Percentiles rank a stretch among this genome's conserved stretches.
These are phyloP conservation scores for Microascus cirrosus DNA, from an alignment of 2,329 filamentous ascomycete species.

Conservation along the genomic window DNA sequence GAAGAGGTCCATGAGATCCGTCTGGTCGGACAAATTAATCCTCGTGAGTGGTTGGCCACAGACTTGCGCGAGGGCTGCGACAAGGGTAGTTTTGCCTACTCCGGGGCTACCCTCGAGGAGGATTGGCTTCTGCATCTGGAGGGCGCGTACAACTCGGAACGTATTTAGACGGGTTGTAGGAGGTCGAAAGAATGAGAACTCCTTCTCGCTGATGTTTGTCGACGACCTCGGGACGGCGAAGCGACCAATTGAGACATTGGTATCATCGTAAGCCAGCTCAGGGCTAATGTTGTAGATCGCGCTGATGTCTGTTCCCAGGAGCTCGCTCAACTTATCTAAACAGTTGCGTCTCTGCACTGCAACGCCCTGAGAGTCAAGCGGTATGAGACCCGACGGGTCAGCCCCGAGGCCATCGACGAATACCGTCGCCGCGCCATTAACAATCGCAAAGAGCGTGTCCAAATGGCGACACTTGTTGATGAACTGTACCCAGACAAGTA, in stretches of 20 bases:
- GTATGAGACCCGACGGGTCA: slow-evolving; percentile 80
- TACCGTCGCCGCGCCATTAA: slow-evolving; percentile 90
- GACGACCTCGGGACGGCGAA: slow-evolving; percentile 51
- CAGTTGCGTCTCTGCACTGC: slow-evolving; percentile 62
- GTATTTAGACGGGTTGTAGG: slow-evolving; percentile 84
- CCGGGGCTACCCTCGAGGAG: slow-evolving; percentile 94
- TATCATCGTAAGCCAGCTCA: slow-evolving; percentile 40
- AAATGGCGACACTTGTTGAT: slow-evolving; percentile 54
- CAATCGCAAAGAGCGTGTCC: slow-evolving; percentile 28
- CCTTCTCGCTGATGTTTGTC: slow-evolving; percentile 7
- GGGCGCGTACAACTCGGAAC: slow-evolving; percentile 79
- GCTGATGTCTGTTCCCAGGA: slow-evolving; percentile 53
- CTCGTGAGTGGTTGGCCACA: slow-evolving; percentile 76
- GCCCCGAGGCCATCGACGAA: slow-evolving; percentile 93
- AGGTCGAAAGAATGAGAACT: slow-evolving; percentile 67
- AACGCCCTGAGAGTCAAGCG: slow-evolving; percentile 59
- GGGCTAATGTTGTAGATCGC: slow-evolving; percentile 55
- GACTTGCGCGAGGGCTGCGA: slow-evolving; percentile 71
- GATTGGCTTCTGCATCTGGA: slow-evolving; percentile 84
- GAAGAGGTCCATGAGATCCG: slow-evolving; percentile 93
- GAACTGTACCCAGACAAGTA: slow-evolving; percentile 88
- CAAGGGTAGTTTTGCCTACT: slow-evolving; percentile 91
- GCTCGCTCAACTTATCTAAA: slow-evolving; percentile 55
- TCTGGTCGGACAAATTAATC: slow-evolving; percentile 97
- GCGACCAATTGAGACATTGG: slow-evolving; percentile 55